These are phyloP conservation scores for Neonectria coccinea DNA, from an alignment of 2,329 filamentous ascomycete species.

Conservation along the genomic window DNA sequence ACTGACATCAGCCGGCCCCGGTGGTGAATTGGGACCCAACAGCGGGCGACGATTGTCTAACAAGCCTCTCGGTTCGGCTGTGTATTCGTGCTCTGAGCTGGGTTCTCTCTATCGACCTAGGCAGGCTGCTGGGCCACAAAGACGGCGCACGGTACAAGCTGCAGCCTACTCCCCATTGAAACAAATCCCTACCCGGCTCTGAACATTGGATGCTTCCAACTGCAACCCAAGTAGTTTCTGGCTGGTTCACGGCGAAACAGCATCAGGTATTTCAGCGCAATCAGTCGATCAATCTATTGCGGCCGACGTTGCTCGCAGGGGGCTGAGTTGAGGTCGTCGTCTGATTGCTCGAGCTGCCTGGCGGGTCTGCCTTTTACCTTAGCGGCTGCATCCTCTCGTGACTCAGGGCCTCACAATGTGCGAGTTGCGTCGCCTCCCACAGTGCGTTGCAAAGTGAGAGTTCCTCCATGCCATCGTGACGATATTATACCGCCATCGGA, in stretches of 20 bases:
- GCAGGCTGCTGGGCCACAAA: neutral
- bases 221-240: slow-evolving; percentile 28
- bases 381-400: slow-evolving; percentile 36
- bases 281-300: slow-evolving; percentile 45
- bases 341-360: slow-evolving; percentile 39
- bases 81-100: neutral
- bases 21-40: slow-evolving; percentile 19
- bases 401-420: slow-evolving; percentile 34
- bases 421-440: slow-evolving; percentile 17
- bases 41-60: slow-evolving; percentile 10
- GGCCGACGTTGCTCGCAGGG: slow-evolving; percentile 35
- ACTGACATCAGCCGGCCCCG: slow-evolving; percentile 11
- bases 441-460: slow-evolving; percentile 19
- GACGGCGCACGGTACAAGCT: slow-evolving; percentile 12
- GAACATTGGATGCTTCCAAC: slow-evolving; percentile 25
- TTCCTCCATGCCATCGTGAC: slow-evolving; percentile 10
- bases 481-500: slow-evolving; percentile 14
- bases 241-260: slow-evolving; percentile 36
- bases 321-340: slow-evolving; percentile 28
- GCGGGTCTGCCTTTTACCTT: slow-evolving; percentile 40
- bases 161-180: slow-evolving; percentile 20
- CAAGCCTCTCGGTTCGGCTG: slow-evolving; percentile 9
- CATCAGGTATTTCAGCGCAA: slow-evolving; percentile 41
- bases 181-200: slow-evolving; percentile 19
- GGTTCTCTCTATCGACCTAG: neutral